These are phyloP conservation scores for Dendrobium catenatum DNA, from an alignment of 106 monocot species.

Conservation along the genomic window DNA sequence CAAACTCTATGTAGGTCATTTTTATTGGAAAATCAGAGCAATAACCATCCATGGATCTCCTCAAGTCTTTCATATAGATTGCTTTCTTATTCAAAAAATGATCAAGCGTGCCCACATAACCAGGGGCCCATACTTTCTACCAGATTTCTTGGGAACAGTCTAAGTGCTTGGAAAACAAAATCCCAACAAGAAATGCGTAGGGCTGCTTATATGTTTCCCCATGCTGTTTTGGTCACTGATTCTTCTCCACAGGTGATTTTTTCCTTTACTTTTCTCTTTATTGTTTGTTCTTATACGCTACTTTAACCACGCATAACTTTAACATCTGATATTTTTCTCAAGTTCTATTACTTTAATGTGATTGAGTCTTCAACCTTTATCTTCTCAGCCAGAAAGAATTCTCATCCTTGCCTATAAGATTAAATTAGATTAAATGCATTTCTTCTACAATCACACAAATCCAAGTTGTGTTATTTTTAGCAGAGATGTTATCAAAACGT, in stretches of 20 bases:
- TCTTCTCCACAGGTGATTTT: slow-evolving; percentile 42
- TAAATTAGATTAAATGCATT: background rate
- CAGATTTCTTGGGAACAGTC: slow-evolving; percentile 27
- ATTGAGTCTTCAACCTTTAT: background rate
- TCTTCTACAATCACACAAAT: background rate
- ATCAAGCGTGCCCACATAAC: slow-evolving; percentile 4
- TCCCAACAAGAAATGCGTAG: background rate
- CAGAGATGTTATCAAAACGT: background rate
- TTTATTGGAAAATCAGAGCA: slow-evolving; percentile 24
- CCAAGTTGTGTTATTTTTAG: background rate
- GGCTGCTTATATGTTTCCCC: slow-evolving; percentile 16
- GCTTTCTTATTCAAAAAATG: slow-evolving; percentile 10
- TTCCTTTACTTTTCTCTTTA: background rate
- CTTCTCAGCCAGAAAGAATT: background rate
- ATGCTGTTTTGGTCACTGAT: slow-evolving; percentile 44
- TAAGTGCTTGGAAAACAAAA: slow-evolving; percentile 7
- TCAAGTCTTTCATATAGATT: slow-evolving; percentile 7
- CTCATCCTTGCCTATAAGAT: background rate
- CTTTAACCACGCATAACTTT: background rate
- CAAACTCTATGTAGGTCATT: slow-evolving; percentile 15
- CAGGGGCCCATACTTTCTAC: slow-evolving; percentile 20
- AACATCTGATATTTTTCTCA: background rate
- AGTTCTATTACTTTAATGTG: background rate
- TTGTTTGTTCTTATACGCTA: background rate
- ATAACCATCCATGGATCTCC: slow-evolving; percentile 11